Conservation (phyloP, 2,329 filamentous ascomycete genomes). For the Boeremia exigua region DNA sequence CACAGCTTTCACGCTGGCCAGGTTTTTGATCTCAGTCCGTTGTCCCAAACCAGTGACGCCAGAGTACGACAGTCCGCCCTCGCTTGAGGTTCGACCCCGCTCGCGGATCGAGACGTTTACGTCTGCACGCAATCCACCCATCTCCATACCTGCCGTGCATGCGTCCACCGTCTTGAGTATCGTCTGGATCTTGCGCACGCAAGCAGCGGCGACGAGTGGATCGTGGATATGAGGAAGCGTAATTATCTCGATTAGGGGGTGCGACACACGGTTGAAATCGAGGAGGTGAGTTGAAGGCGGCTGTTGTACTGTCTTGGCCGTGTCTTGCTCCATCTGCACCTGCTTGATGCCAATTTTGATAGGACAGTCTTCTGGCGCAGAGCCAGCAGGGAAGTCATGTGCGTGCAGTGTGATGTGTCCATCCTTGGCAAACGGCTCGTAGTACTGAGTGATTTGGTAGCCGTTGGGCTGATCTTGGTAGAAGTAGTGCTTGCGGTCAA, state of each 20-base stretch:
- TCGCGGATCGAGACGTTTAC: constrained; percentile 89
- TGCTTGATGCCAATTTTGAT: constrained; percentile 85
- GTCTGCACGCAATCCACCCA: constrained; percentile 87
- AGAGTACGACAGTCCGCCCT: constrained; percentile 56
- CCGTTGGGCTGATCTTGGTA: constrained; percentile 97
- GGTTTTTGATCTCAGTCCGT: constrained; percentile 95
- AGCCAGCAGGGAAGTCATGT: constrained; percentile 70
- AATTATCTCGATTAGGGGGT: constrained; percentile 94
- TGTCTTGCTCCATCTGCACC: constrained; percentile 97
- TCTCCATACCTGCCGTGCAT: constrained; percentile 90
- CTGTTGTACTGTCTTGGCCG: constrained; percentile 87
- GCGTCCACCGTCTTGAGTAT: constrained; percentile 81
- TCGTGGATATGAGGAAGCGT: constrained; percentile 87
- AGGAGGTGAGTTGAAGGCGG: constrained; percentile 76
- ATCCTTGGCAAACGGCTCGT: constrained; percentile 72
- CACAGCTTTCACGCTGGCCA: constrained; percentile 92
- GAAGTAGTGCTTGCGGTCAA: constrained; percentile 98
- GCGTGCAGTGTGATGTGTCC: constrained; percentile 74
- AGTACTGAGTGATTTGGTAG: constrained; percentile 98
- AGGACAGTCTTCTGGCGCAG: constrained; percentile 74
- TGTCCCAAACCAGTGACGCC: constrained; percentile 74
- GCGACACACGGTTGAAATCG: constrained; percentile 91
- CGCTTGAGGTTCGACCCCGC: constrained; percentile 42
- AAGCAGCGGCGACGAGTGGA: constrained; percentile 83
- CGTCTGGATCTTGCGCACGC: constrained; percentile 86